Conservation (phyloP, 768 basidiomycete genomes). For the Podaxis rugospora region DNA sequence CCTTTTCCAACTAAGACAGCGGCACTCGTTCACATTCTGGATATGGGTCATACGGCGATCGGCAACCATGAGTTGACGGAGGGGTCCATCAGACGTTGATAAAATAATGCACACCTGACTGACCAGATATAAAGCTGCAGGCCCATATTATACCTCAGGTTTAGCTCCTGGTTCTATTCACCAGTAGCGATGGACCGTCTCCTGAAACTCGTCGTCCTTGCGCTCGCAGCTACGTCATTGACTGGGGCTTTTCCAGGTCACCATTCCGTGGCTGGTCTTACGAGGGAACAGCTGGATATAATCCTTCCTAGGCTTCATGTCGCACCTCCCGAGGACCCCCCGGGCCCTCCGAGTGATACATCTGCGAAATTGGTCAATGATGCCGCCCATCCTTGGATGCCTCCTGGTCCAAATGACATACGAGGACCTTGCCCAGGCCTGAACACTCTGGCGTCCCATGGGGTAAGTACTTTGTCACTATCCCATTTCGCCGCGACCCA, state of each 20-base stretch:
- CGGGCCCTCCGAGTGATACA: slow-evolving; percentile 11
- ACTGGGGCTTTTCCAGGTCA: slow-evolving; percentile 11
- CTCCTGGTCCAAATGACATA: slow-evolving; percentile 9
- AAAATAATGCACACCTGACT: neutral
- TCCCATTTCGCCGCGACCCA: neutral
- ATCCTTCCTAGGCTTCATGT: slow-evolving; percentile 9
- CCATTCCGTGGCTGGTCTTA: slow-evolving; percentile 12
- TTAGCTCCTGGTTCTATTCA: too few species aligned
- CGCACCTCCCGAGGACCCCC: neutral
- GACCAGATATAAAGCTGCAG: neutral
- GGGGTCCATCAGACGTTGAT: too few species aligned
- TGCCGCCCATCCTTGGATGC: slow-evolving; percentile 14
- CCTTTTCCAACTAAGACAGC: too few species aligned
- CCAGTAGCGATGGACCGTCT: neutral
- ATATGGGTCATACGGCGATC: too few species aligned
- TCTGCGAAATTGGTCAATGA: slow-evolving; percentile 18
- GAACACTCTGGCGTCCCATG: slow-evolving; percentile 17
- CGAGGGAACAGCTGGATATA: slow-evolving; percentile 1
- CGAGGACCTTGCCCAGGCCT: slow-evolving; percentile 19
- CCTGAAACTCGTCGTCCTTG: neutral
- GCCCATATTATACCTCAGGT: too few species aligned
- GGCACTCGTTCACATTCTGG: too few species aligned
- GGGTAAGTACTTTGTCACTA: slow-evolving; percentile 7
- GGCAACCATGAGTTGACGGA: too few species aligned
- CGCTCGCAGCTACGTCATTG: neutral